These are phyloP conservation scores for Alopecurus myosuroides DNA, from an alignment of 176 grass and related monocot genomes.

Conservation along the genomic window DNA sequence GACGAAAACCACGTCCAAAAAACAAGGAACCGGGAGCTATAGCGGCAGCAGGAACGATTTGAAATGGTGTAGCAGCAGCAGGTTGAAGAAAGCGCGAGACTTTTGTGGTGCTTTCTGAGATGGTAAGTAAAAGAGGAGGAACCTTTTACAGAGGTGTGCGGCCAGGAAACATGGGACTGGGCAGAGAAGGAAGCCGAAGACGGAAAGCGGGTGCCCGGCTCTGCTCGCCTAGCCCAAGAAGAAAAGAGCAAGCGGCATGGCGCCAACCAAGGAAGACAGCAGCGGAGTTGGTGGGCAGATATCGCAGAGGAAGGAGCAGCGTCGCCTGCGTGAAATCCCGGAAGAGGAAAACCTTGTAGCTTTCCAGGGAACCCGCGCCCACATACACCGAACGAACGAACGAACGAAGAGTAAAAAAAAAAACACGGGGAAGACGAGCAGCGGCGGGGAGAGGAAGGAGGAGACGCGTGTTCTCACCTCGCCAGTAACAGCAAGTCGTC, in stretches of 20 bases:
- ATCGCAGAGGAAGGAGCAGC: neutral
- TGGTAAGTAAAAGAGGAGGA: neutral
- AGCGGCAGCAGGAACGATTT: neutral
- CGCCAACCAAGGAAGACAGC: neutral
- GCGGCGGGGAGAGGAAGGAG: neutral
- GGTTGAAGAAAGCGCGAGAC: neutral
- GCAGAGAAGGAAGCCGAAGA: neutral
- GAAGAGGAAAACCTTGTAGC: constrained; percentile 28
- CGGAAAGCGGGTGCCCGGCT: neutral
- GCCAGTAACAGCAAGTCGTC: neutral
- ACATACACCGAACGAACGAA: no score
- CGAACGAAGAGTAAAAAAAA: neutral
- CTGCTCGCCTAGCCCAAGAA: neutral
- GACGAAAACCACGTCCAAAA: neutral
- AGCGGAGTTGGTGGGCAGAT: neutral
- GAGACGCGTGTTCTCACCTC: constrained; percentile 4
- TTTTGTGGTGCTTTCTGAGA: neutral
- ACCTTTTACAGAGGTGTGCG: constrained; percentile 2
- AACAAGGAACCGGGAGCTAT: neutral
- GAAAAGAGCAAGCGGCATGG: constrained; percentile 17
- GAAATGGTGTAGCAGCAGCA: neutral
- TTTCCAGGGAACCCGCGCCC: constrained; percentile 2
- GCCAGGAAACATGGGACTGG: constrained; percentile 12
- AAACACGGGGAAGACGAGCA: neutral
- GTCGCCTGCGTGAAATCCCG: neutral